Evolutionary conservation across 106 monocot genomes (phyloP).

Genomic region (Dioscorea dumetorum): DNA sequence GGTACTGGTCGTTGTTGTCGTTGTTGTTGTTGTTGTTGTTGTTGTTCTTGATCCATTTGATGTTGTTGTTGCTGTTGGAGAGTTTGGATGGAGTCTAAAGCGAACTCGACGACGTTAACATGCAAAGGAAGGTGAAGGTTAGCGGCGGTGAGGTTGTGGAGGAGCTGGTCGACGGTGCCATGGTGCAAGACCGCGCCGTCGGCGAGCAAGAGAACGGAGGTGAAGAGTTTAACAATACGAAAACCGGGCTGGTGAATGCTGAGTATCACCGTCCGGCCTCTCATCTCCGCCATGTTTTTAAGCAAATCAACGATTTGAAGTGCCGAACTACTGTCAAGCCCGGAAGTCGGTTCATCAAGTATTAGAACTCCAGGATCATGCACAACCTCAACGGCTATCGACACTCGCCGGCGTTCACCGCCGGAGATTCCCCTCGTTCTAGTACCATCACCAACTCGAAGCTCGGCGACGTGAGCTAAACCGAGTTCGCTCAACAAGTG

Average conservation of each 20-base stretch:
- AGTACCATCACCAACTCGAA: conserved; percentile 32
- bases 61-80: conserved; percentile 15
- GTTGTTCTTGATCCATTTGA: neutral
- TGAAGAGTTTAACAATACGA: conserved; percentile 67
- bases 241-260: conserved; percentile 91
- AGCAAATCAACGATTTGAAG: conserved; percentile 64
- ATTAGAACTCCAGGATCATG: conserved; percentile 68
- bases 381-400: conserved; percentile 74
- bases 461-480: conserved; percentile 32
- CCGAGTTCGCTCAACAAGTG: conserved; percentile 57
- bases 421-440: conserved; percentile 55
- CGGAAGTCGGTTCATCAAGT: conserved; percentile 97
- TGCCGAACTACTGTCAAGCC: conserved; percentile 77
- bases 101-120: conserved; percentile 71
- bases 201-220: conserved; percentile 58
- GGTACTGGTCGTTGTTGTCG: neutral
- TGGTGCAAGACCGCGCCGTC: conserved; percentile 59
- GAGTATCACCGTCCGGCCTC: conserved; percentile 66
- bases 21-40: neutral
- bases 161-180: conserved; percentile 53
- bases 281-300: conserved; percentile 57
- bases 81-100: conserved; percentile 60
- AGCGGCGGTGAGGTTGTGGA: conserved; percentile 19
- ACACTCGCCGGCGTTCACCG: conserved; percentile 70
- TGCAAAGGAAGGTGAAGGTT: conserved; percentile 48